Evolutionary conservation across 805 yeast genomes (phyloP).

Genomic region (Candida anglica): DNA sequence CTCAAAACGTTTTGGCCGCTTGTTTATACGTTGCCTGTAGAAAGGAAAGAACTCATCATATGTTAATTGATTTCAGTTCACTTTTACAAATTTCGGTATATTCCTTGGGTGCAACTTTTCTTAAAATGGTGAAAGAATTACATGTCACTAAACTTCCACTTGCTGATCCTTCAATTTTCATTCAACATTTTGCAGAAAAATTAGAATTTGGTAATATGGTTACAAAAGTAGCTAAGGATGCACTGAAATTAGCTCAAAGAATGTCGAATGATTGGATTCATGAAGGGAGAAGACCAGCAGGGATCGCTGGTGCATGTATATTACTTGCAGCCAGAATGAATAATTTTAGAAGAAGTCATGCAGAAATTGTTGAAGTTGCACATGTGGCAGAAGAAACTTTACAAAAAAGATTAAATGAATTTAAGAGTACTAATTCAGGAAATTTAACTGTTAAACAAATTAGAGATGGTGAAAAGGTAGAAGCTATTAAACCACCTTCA

Average conservation of each 20-base stretch:
- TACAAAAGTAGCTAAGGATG: conserved; percentile 79
- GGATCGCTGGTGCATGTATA: conserved; percentile 96
- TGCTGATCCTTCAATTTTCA: conserved; percentile 91
- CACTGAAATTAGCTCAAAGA: conserved; percentile 77
- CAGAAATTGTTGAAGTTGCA: conserved; percentile 92
- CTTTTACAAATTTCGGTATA: conserved; percentile 86
- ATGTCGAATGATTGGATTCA: conserved; percentile 96
- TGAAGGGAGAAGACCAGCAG: conserved; percentile 97
- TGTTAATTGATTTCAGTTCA: conserved; percentile 93
- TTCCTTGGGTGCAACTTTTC: conserved; percentile 92
- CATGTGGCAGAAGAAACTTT: conserved; percentile 93
- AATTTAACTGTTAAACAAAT: conserved; percentile 69
- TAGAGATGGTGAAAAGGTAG: conserved; percentile 44
- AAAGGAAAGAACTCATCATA: conserved; percentile 84
- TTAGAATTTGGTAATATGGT: conserved; percentile 74
- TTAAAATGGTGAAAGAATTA: conserved; percentile 85
- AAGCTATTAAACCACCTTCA: conserved; percentile 78
- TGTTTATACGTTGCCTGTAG: conserved; percentile 95
- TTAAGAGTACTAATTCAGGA: conserved; percentile 73
- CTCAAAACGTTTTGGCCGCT: conserved; percentile 93
- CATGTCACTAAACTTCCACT: conserved; percentile 76
- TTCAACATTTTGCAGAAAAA: conserved; percentile 89
- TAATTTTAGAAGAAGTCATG: conserved; percentile 84
- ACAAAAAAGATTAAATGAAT: conserved; percentile 86
- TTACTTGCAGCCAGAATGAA: conserved; percentile 95